Base-by-base conservation (phyloP, 2,329 filamentous ascomycete species). In the Aspergillus sclerotialis region DNA sequence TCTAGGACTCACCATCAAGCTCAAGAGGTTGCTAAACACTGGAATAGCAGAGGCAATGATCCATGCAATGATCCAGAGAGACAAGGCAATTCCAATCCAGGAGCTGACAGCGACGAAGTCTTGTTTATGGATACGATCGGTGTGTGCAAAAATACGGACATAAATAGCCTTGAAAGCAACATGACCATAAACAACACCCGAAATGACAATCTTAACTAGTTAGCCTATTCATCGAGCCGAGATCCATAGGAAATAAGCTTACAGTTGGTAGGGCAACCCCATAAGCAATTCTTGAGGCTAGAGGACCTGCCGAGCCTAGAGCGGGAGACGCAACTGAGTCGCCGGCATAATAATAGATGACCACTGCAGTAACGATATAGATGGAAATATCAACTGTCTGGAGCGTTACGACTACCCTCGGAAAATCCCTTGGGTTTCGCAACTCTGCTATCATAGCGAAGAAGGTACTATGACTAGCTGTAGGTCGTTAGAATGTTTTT, bases 41-140 rank as follows among this genome's bases (percentile, higher is more conserved):
- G 82, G 82, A 6, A 86, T 79, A 0, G 77, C 75, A 50, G 81
- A 73, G 5, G 82, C 79, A 38, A 87, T 78, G 39, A 85, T 57
- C 69, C 78, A 82, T 2, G 78, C 76, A 4, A 82, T 36, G 5
- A 75, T 44, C 76, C 80, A 84, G 11, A 76, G 55, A 9, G 46
- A 53, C 0, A 69, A 50, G 1, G 73, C 70, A 29, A 85, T 74
- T 5, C 44, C 67, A 9, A 76, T 44, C 82, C 82, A 86, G 10
- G 68, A 68, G 4, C 68, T 52, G 42, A 71, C 70, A 4, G 75
- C 72, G 1, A 69, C 38, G 39, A 60, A 62, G 29, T 69, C 76
- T 28, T 67, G 65, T 44, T 69, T 67, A 35, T 66, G 63, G 55
- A 75, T 64, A 46, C 73, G 70, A 46, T 74, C 68, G 6, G 73